phyloP scores from a whole-genome alignment of 2,329 filamentous ascomycete species.

The Zymoseptoria crescenta region DNA sequence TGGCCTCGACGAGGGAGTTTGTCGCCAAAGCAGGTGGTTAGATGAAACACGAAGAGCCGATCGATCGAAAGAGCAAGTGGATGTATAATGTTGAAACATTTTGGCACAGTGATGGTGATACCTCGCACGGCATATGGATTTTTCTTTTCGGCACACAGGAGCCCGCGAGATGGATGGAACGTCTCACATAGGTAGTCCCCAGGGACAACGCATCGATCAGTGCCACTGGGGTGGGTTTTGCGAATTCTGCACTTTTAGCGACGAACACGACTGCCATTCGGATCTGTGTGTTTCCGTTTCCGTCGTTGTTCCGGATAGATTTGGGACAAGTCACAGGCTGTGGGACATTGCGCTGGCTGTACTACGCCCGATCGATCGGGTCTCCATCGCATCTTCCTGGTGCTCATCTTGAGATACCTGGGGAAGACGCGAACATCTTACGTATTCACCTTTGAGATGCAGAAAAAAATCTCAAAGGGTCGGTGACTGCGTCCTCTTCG shows the following conservation, averaged over 20 bases:
- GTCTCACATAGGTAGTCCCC: too few species aligned
- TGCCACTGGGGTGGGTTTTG: background rate
- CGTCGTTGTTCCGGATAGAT: background rate
- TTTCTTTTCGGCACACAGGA: background rate
- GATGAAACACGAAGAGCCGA: background rate
- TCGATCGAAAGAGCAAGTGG: background rate
- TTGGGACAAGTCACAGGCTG: background rate
- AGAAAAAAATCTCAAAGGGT: too few species aligned
- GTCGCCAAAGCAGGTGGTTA: conserved; percentile 15
- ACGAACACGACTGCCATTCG: background rate
- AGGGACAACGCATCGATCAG: background rate
- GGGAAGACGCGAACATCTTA: background rate
- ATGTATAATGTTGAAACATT: background rate
- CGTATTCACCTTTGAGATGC: background rate
- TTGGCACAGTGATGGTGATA: background rate
- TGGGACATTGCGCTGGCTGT: background rate
- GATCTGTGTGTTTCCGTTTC: background rate
- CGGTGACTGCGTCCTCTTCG: too few species aligned
- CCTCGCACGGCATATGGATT: background rate
- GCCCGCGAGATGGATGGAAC: too few species aligned
- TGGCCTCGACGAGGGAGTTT: conserved; percentile 20
- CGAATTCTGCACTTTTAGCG: background rate
- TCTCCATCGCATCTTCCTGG: background rate
- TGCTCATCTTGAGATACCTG: background rate
- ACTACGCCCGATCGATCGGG: background rate